phyloP scores from a whole-genome alignment of 768 basidiomycete species.

The Nidularia pulvinata region DNA sequence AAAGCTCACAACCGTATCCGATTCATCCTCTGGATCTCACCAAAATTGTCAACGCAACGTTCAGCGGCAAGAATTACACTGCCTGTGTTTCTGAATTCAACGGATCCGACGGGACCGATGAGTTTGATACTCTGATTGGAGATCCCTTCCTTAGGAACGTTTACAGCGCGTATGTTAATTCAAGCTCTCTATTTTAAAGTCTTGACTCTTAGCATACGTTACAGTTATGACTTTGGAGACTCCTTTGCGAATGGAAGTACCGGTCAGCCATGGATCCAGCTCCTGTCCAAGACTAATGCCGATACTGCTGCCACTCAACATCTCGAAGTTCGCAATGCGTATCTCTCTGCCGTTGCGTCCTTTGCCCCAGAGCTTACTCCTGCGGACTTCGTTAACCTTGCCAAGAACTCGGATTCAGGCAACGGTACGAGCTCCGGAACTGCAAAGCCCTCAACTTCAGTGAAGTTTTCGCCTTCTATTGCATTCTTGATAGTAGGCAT shows the following conservation, averaged over 20 bases:
- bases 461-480: too few species aligned
- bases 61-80: conserved; percentile 27
- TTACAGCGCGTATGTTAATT: conserved; percentile 33
- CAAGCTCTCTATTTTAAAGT: neutral
- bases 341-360: too few species aligned
- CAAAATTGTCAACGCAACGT: conserved; percentile 14
- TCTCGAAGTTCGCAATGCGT: neutral
- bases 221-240: conserved; percentile 43
- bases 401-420: too few species aligned
- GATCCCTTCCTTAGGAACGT: conserved; percentile 46
- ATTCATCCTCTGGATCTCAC: conserved; percentile 45
- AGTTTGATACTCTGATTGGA: conserved; percentile 37
- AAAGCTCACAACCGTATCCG: conserved; percentile 26
- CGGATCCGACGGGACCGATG: conserved; percentile 19
- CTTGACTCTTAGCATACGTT: neutral
- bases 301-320: conserved; percentile 25
- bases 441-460: too few species aligned
- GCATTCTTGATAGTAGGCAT: too few species aligned
- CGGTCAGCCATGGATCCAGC: conserved; percentile 33
- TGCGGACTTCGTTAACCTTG: too few species aligned
- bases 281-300: conserved; percentile 31
- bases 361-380: too few species aligned
- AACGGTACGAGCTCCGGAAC: too few species aligned
- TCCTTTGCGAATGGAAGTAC: conserved; percentile 9
- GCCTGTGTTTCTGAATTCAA: conserved; percentile 34